phyloP scores from a whole-genome alignment of 192 early-diverging fungal species.

The Coemansia sp. region DNA sequence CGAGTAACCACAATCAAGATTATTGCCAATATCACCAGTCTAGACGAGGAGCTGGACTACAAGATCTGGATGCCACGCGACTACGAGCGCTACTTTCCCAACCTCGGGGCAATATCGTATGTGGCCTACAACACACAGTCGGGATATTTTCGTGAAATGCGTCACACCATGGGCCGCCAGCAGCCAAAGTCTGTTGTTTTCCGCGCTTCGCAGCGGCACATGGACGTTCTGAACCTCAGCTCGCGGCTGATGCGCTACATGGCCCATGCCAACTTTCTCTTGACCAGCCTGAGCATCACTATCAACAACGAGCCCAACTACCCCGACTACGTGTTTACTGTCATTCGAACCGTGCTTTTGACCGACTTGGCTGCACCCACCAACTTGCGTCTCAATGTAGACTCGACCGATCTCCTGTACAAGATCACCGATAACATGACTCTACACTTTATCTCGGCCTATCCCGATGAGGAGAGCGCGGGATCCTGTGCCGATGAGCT shows the following conservation, averaged over 20 bases:
- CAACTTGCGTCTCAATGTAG: constrained; percentile 44
- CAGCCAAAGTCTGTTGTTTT: constrained; percentile 42
- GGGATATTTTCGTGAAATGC: constrained; percentile 51
- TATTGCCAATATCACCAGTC: constrained; percentile 22
- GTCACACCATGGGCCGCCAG: constrained; percentile 40
- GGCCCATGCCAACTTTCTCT: constrained; percentile 50
- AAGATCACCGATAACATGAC: constrained; percentile 46
- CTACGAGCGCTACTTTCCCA: constrained; percentile 48
- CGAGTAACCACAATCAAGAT: constrained; percentile 43
- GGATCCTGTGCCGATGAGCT: constrained; percentile 19
- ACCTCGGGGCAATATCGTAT: constrained; percentile 35
- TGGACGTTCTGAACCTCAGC: constrained; percentile 41
- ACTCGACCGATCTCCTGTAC: constrained; percentile 48
- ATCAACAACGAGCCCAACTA: constrained; percentile 40
- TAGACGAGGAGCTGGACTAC: constrained; percentile 46
- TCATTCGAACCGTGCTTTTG: constrained; percentile 45
- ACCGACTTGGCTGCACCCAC: constrained; percentile 43
- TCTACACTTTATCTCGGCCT: constrained; percentile 35
- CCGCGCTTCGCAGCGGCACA: constrained; percentile 44
- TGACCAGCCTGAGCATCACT: constrained; percentile 36
- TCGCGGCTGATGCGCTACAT: constrained; percentile 50
- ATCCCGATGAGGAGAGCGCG: constrained; percentile 7
- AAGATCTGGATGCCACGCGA: constrained; percentile 52
- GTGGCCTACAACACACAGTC: constrained; percentile 24
- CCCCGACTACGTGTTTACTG: constrained; percentile 42